These are phyloP conservation scores for Halenospora varia DNA, from an alignment of 495 filamentous ascomycete genomes.

Conservation along the genomic window DNA sequence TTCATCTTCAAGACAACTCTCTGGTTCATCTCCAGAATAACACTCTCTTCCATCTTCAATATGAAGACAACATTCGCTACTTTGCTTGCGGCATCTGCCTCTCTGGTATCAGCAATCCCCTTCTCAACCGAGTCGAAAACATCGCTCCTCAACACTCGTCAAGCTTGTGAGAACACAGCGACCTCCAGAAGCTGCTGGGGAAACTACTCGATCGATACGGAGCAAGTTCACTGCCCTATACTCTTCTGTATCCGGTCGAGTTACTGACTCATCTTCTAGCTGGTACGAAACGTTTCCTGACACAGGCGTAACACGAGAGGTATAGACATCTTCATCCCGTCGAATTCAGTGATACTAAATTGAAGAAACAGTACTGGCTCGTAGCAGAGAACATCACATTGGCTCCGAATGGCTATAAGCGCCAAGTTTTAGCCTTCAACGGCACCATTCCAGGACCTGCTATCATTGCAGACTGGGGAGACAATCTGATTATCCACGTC, in stretches of 20 bases:
- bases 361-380: conserved; percentile 35
- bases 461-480: conserved; percentile 34
- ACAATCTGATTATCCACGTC: conserved; percentile 49
- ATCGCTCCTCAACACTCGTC: conserved; percentile 2
- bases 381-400: conserved; percentile 37
- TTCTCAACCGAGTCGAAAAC: conserved; percentile 8
- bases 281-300: too few species aligned
- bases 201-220: conserved; percentile 49
- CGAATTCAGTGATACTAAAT: background rate
- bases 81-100: conserved; percentile 5
- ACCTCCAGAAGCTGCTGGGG: conserved; percentile 37
- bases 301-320: conserved; percentile 40
- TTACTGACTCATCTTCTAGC: too few species aligned
- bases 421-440: conserved; percentile 39
- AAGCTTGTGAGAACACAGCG: conserved; percentile 34
- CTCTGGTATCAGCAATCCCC: conserved; percentile 15
- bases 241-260: too few species aligned
- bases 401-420: conserved; percentile 44
- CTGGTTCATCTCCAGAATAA: too few species aligned
- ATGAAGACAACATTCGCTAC: conserved; percentile 14
- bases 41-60: background rate
- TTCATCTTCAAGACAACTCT: background rate
- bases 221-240: conserved; percentile 42
- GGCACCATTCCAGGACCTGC: conserved; percentile 39
- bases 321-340: background rate